These are phyloP conservation scores for Dictyostelium firmibasis DNA, from an alignment of 78 protist species.

Conservation along the genomic window DNA sequence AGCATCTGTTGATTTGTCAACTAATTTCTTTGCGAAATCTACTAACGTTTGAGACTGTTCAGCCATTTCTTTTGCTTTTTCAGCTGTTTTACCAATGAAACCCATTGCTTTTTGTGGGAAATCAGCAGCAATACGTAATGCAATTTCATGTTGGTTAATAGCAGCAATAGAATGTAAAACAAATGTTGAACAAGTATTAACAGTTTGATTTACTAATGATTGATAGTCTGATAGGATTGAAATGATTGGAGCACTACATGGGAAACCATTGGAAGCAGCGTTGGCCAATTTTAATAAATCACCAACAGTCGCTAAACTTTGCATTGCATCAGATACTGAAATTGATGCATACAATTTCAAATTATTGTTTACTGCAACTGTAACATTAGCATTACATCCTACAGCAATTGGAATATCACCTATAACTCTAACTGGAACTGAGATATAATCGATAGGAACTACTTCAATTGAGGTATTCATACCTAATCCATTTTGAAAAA, in stretches of 20 bases:
- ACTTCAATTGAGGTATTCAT: neutral
- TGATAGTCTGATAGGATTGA: neutral
- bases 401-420: conserved; percentile 1
- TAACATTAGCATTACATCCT: neutral
- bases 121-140: neutral
- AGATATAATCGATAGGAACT: neutral
- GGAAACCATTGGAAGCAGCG: neutral
- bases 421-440: neutral
- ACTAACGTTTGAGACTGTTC: neutral
- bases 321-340: neutral
- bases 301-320: neutral
- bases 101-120: conserved; percentile 9
- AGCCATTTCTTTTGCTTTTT: neutral
- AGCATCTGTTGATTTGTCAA: neutral
- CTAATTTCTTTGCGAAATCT: neutral
- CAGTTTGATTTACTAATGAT: neutral
- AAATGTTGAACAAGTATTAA: neutral
- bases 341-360: neutral
- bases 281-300: neutral
- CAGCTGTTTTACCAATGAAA: neutral
- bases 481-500: too few species aligned
- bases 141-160: neutral
- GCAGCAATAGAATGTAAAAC: neutral
- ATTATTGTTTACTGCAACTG: neutral
- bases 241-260: conserved; percentile 3